phyloP scores from a whole-genome alignment of 805 yeast genomes.

The Wickerhamiella hasegawae region DNA sequence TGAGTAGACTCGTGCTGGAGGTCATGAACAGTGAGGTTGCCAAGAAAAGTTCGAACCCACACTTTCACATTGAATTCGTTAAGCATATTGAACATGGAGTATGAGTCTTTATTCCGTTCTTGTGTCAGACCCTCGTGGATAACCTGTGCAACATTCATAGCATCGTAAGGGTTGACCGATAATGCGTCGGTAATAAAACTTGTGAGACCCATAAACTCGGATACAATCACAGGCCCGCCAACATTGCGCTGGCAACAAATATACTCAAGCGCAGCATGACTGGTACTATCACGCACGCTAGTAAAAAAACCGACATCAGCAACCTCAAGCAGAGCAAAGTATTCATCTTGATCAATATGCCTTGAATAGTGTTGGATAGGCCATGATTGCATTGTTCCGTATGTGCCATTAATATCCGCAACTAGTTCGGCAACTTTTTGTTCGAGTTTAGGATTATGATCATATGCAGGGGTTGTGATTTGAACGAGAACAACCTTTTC shows the following conservation, averaged over 20 bases:
- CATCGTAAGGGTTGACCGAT: conserved; percentile 92
- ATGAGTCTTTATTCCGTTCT: conserved; percentile 16
- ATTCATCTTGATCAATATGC: conserved; percentile 76
- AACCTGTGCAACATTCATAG: conserved; percentile 78
- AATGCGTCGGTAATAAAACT: conserved; percentile 29
- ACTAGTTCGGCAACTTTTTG: conserved; percentile 72
- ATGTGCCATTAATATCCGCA: conserved; percentile 65
- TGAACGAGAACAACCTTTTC: conserved; percentile 78
- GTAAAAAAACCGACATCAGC: conserved; percentile 87
- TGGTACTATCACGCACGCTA: conserved; percentile 89
- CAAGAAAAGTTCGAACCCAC: conserved; percentile 58
- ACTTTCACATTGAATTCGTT: conserved; percentile 55
- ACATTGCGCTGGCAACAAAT: conserved; percentile 59
- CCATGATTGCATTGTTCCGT: conserved; percentile 63
- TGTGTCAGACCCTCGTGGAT: conserved; percentile 50
- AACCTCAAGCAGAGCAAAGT: conserved; percentile 68
- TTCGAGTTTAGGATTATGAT: conserved; percentile 48
- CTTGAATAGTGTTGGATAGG: conserved; percentile 91
- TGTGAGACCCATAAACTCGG: conserved; percentile 91
- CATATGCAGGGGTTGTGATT: conserved; percentile 68
- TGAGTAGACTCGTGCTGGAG: conserved; percentile 29
- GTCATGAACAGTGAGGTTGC: conserved; percentile 24
- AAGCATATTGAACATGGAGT: conserved; percentile 45
- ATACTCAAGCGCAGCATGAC: conserved; percentile 85
- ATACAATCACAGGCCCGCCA: conserved; percentile 61